Evolutionary conservation across 352 stramenopile genomes (phyloP).

Genomic region (Pythium aphanidermatum): DNA sequence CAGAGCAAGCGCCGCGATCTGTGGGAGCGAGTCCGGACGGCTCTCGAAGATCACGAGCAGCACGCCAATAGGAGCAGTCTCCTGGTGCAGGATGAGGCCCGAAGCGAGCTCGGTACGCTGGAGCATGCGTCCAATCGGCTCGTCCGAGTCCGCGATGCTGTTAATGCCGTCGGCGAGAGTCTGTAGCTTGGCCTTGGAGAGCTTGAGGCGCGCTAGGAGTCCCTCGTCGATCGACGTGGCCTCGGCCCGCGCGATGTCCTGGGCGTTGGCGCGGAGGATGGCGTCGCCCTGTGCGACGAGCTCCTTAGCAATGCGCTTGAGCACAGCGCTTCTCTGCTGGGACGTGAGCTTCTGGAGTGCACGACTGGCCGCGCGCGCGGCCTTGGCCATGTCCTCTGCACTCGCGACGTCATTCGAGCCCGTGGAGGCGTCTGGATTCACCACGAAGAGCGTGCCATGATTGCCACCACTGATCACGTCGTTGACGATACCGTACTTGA

Average conservation of each 20-base stretch:
- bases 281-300: constrained; percentile 75
- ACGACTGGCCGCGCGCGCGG: constrained; percentile 76
- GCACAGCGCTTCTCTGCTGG: constrained; percentile 79
- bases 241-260: constrained; percentile 87
- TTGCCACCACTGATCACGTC: constrained; percentile 82
- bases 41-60: constrained; percentile 99
- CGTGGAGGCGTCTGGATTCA: constrained; percentile 42
- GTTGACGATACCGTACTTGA: constrained; percentile 90
- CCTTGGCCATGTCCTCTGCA: constrained; percentile 75
- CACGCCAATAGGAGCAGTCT: constrained; percentile 95
- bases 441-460: constrained; percentile 80
- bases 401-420: constrained; percentile 27
- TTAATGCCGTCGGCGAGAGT: constrained; percentile 93
- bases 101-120: constrained; percentile 87
- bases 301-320: constrained; percentile 84
- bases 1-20: constrained; percentile 95
- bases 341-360: constrained; percentile 87
- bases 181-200: constrained; percentile 92
- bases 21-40: constrained; percentile 92
- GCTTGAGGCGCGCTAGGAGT: constrained; percentile 63
- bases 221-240: constrained; percentile 55
- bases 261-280: constrained; percentile 90
- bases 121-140: constrained; percentile 68
- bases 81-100: constrained; percentile 91
- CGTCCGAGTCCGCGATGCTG: constrained; percentile 85